Conservation (phyloP, 257 asterid species). For the Ilex asprella region DNA sequence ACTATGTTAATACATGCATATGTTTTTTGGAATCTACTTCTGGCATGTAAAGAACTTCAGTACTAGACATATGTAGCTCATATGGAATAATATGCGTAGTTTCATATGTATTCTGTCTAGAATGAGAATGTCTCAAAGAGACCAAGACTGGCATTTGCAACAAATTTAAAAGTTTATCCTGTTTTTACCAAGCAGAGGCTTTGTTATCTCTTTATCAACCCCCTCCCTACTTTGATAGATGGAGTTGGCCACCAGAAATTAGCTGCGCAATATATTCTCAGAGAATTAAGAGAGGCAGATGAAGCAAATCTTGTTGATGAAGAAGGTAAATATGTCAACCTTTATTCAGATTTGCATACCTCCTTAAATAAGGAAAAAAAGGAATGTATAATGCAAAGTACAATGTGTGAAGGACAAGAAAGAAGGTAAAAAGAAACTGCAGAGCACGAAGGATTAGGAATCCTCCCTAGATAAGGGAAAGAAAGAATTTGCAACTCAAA, state of each 20-base stretch:
- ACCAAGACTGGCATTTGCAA: conserved; percentile 12
- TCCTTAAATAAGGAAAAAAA: too few relatives aligned
- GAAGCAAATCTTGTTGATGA: conserved; percentile 81
- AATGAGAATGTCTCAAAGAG: conserved; percentile 4
- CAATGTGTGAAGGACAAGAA: too few relatives aligned
- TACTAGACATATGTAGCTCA: conserved; percentile 3
- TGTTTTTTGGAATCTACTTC: not conserved
- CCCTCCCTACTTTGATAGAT: conserved; percentile 26
- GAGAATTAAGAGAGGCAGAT: conserved; percentile 58
- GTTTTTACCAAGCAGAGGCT: conserved; percentile 3
- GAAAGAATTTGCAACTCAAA: too few relatives aligned
- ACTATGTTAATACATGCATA: conserved; percentile 4
- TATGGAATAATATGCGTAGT: not conserved
- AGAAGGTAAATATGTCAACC: conserved; percentile 45
- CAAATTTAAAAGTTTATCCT: conserved; percentile 5
- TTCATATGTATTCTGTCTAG: conserved; percentile 2
- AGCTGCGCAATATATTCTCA: conserved; percentile 39
- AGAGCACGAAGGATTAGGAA: too few relatives aligned
- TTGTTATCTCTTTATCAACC: conserved; percentile 5
- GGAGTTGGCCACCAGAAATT: conserved; percentile 43
- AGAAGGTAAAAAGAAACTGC: too few relatives aligned
- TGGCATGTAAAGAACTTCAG: not conserved
- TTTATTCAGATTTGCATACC: too few relatives aligned
- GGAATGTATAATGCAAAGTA: too few relatives aligned
- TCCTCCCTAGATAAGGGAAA: too few relatives aligned